Evolutionary conservation across 352 stramenopile species (phyloP).

Genomic region (Halophytophthora batemanensis): DNA sequence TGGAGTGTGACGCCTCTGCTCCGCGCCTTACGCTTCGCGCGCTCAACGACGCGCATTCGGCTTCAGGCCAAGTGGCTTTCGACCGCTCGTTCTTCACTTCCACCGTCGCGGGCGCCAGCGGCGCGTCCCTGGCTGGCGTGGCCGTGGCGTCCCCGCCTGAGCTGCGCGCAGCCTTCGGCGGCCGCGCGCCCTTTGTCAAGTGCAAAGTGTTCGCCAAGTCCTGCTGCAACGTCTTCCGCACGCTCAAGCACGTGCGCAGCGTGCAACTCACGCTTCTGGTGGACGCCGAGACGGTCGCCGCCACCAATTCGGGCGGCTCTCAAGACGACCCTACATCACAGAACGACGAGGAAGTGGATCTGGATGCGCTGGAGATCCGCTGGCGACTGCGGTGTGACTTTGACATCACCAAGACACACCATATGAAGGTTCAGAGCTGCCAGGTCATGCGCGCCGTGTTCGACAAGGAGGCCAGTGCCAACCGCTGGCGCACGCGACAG

Average conservation of each 20-base stretch:
- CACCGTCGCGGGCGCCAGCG: slow-evolving; percentile 13
- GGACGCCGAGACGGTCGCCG: slow-evolving; percentile 30
- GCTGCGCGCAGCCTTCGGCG: slow-evolving; percentile 21
- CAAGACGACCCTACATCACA: slow-evolving; percentile 23
- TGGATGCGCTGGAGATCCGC: slow-evolving; percentile 62
- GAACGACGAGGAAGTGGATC: slow-evolving; percentile 47
- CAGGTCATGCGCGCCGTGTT: slow-evolving; percentile 82
- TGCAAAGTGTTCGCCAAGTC: slow-evolving; percentile 79
- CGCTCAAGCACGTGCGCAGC: slow-evolving; percentile 77
- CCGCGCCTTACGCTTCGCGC: slow-evolving; percentile 57
- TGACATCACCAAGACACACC: slow-evolving; percentile 86
- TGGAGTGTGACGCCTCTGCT: slow-evolving; percentile 56
- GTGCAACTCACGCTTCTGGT: slow-evolving; percentile 66
- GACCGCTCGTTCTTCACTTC: slow-evolving; percentile 64
- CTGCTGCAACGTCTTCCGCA: slow-evolving; percentile 79
- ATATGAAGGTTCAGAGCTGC: slow-evolving; percentile 75
- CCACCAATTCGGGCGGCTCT: slow-evolving; percentile 9
- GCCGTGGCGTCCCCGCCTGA: slow-evolving; percentile 15
- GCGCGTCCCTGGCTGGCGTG: slow-evolving; percentile 15
- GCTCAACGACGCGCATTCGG: slow-evolving; percentile 84
- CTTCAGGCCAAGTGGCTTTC: slow-evolving; percentile 61
- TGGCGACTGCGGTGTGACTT: slow-evolving; percentile 78
- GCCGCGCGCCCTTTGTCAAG: slow-evolving; percentile 47
- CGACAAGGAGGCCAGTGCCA: slow-evolving; percentile 51
- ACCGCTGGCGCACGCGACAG: slow-evolving; percentile 54